Evolutionary conservation across 768 basidiomycete genomes (phyloP).

Genomic region (Naganishia kalamii): DNA sequence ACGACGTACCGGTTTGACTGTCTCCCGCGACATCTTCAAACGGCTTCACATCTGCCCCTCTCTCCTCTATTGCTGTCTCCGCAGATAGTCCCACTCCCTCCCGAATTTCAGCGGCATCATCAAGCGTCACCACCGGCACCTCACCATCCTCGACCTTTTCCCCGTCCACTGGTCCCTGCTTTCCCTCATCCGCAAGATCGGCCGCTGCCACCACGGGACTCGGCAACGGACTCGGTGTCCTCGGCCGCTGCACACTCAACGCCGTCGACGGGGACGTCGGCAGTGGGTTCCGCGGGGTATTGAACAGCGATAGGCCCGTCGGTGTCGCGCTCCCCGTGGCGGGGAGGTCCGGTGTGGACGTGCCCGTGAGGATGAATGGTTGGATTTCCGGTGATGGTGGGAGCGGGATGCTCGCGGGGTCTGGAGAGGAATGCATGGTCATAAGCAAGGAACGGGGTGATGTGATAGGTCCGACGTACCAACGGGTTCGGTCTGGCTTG

Average conservation of each 20-base stretch:
- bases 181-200: neutral
- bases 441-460: too few relatives aligned
- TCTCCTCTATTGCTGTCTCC: neutral
- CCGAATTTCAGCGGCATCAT: neutral
- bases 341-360: neutral
- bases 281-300: slow-evolving; percentile 16
- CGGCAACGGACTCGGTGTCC: neutral
- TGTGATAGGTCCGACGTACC: neutral
- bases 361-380: neutral
- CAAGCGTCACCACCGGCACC: slow-evolving; percentile 20
- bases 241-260: neutral
- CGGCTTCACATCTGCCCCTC: neutral
- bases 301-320: slow-evolving; percentile 10
- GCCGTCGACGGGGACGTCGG: neutral
- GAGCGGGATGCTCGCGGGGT: slow-evolving; percentile 19
- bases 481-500: neutral
- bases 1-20: neutral
- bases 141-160: slow-evolving; percentile 23
- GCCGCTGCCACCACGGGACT: neutral
- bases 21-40: neutral
- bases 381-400: slow-evolving; percentile 19
- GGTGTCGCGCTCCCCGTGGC: neutral
- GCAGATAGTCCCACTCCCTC: neutral
- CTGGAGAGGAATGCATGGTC: neutral
- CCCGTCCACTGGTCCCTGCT: slow-evolving; percentile 23